Conservation (phyloP, 257 asterid species). For the Mitragyna speciosa region DNA sequence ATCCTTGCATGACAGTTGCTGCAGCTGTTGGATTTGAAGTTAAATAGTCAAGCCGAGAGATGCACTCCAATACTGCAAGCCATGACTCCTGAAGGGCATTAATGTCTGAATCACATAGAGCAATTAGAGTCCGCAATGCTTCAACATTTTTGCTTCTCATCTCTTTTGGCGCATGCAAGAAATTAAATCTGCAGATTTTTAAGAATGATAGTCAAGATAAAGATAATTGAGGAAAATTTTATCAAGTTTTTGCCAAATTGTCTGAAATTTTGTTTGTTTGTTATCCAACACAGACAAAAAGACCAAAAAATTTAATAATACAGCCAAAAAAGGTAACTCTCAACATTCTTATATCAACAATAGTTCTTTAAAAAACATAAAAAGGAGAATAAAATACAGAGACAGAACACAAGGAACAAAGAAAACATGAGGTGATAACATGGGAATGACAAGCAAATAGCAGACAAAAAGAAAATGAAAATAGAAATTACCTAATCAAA, state of each 20-base stretch:
- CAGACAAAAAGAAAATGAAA: slow-evolving; percentile 7
- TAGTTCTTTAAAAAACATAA: background rate
- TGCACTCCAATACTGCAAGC: slow-evolving; percentile 90
- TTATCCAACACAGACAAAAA: slow-evolving; percentile 1
- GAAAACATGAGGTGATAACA: slow-evolving; percentile 12
- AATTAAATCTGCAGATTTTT: slow-evolving; percentile 70
- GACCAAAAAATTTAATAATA: background rate
- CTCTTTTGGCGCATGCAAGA: slow-evolving; percentile 94
- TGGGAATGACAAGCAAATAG: slow-evolving; percentile 15
- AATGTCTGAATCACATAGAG: slow-evolving; percentile 82
- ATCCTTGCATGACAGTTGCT: slow-evolving; percentile 95
- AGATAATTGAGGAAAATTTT: background rate
- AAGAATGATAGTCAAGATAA: slow-evolving; percentile 14
- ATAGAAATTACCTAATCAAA: slow-evolving; percentile 67
- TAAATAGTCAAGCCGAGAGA: slow-evolving; percentile 94
- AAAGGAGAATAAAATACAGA: slow-evolving; percentile 4
- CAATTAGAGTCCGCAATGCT: slow-evolving; percentile 85
- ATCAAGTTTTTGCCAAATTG: background rate
- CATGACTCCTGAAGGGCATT: slow-evolving; percentile 96
- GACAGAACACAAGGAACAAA: background rate
- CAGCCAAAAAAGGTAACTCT: background rate
- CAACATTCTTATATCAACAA: background rate
- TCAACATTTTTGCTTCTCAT: slow-evolving; percentile 96
- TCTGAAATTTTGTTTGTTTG: background rate
- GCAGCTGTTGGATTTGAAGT: slow-evolving; percentile 89